Evolutionary conservation across 805 yeast genomes (phyloP), one percentile per base, ranked within the genome.

Genomic region (Ogataea zsoltii): DNA sequence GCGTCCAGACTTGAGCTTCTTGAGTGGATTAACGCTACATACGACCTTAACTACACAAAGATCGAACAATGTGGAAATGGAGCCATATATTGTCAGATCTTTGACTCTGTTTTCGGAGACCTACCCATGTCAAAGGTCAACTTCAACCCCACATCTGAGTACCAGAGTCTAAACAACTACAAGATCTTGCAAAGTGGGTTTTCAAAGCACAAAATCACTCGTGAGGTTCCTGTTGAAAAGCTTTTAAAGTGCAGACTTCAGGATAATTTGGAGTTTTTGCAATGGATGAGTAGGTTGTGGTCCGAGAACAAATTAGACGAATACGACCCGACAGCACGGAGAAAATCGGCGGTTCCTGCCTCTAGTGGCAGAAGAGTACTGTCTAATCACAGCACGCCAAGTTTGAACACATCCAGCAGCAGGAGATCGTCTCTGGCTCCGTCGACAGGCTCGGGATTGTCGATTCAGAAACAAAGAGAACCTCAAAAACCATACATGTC

Each of bases 41-140:
- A 89, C 38, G 76, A 76, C 35, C 66, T 90, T 33, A 72, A 81
- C 50, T 79, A 87, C 57, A 72, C 80, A 30, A 88, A 86, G 61
- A 85, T 94, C 1, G 99, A 94, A 62, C 91, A 91, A 65, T 84
- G 97, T 61, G 99, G 99, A 14, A 80, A 86, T 2, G 99, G 99
- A 2, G 97, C 97, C 1, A 92, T 89, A 1, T 92, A 88, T 63
- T 90, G 97, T 65, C 97, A 91, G 69, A 76, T 94, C 32, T 74
- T 92, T 71, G 97, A 94, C 65, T 80, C 90, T 7, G 82, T 94
- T 15, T 87, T 74, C 57, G 82, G 85, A 9, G 96, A 89, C 55
- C 75, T 94, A 15, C 94, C 97, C 1, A 78, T 92, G 84, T 60
- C 69, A 39, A 80, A 83, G 55, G 95, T 92, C 43, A 83, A 80